Conservation (phyloP, 1,284 basidiomycete genomes). For the Cutaneotrichosporon daszewskae region DNA sequence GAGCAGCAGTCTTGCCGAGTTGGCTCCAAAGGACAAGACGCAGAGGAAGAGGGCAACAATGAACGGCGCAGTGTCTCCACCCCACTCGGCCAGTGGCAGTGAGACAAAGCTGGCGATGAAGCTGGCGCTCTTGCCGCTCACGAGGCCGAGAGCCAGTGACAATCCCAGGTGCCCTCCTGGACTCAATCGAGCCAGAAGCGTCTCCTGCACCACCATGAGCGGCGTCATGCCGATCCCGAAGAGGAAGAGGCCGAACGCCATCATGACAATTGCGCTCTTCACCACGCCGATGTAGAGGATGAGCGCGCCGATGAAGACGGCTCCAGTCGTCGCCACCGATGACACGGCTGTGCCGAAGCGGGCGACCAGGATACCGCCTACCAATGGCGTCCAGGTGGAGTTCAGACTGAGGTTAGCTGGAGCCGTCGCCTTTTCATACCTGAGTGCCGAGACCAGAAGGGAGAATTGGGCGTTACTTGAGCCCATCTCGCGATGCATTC, state of each 20-base stretch:
- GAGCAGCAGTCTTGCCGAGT: constrained; percentile 62
- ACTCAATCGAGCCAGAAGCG: constrained; percentile 60
- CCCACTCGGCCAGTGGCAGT: constrained; percentile 41
- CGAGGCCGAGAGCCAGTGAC: constrained; percentile 69
- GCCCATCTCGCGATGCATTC: constrained; percentile 63
- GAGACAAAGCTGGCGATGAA: constrained; percentile 67
- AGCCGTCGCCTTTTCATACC: constrained; percentile 15
- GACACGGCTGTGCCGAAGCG: constrained; percentile 50
- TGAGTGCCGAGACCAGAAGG: constrained; percentile 63
- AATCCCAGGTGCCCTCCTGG: constrained; percentile 67
- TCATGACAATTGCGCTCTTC: constrained; percentile 15
- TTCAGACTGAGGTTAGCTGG: constrained; percentile 53
- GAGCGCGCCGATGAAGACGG: constrained; percentile 59
- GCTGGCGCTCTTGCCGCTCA: constrained; percentile 68
- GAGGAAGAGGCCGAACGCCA: constrained; percentile 51
- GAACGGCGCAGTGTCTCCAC: constrained; percentile 66
- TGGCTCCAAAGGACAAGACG: constrained; percentile 60
- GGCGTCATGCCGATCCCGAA: constrained; percentile 74
- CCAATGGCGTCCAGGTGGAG: constrained; percentile 71
- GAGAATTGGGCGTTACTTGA: constrained; percentile 71
- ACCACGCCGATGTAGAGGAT: constrained; percentile 26
- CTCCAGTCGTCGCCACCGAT: constrained; percentile 64
- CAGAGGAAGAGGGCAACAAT: constrained; percentile 62
- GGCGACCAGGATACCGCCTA: constrained; percentile 63
- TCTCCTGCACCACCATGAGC: constrained; percentile 54